Conservation (phyloP, 495 filamentous ascomycete species). For the Penicillium paxilli region DNA sequence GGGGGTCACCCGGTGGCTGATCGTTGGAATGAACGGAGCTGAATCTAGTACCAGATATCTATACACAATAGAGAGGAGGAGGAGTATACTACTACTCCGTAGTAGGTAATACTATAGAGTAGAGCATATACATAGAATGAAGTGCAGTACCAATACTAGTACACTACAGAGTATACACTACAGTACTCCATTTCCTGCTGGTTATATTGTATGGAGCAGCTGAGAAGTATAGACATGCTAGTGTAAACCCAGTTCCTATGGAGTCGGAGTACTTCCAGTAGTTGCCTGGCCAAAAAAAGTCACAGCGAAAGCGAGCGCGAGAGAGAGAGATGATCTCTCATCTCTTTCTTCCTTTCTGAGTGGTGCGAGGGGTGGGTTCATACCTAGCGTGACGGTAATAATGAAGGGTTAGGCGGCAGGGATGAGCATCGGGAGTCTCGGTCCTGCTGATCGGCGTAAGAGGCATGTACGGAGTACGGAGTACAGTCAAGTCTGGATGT, state of each 20-base stretch:
- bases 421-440: conserved; percentile 12
- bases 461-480: conserved; percentile 9
- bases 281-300: not conserved
- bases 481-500: too few relatives aligned
- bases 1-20: conserved; percentile 18
- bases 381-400: conserved; percentile 13
- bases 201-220: too few relatives aligned
- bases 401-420: conserved; percentile 10
- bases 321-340: not conserved
- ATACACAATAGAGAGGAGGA: too few relatives aligned
- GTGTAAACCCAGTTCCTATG: not conserved
- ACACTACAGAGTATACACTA: not conserved
- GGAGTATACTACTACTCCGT: too few relatives aligned
- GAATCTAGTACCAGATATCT: too few relatives aligned
- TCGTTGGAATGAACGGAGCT: not conserved
- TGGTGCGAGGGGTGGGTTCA: not conserved
- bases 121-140: not conserved
- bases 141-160: not conserved
- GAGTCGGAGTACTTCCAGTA: too few relatives aligned
- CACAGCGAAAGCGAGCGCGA: not conserved
- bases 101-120: too few relatives aligned
- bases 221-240: too few relatives aligned
- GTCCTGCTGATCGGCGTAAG: conserved; percentile 9
- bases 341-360: not conserved
- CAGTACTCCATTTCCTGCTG: too few relatives aligned